Evolutionary conservation across 805 yeast genomes (phyloP).

Genomic region (Candida peoriensis): DNA sequence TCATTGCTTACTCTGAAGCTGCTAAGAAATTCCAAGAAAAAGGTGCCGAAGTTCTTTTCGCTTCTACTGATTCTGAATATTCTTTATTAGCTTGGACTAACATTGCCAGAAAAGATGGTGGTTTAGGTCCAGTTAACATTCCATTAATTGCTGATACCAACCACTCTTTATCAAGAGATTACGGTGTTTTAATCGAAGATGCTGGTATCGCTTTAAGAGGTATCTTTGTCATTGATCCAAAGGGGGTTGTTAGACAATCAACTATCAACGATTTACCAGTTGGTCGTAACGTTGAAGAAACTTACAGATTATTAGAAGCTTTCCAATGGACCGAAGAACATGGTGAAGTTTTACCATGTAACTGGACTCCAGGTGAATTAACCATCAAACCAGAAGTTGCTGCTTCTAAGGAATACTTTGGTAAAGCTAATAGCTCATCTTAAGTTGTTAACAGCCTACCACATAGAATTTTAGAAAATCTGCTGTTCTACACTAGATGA

Average conservation of each 20-base stretch:
- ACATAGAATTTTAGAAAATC: too few relatives aligned
- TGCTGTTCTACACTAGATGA: too few relatives aligned
- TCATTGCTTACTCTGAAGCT: constrained; percentile 97
- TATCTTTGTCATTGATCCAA: constrained; percentile 95
- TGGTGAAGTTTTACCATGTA: constrained; percentile 99
- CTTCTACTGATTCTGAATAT: constrained; percentile 98
- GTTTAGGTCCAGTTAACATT: constrained; percentile 90
- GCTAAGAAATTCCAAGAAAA: constrained; percentile 82
- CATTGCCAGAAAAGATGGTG: constrained; percentile 95
- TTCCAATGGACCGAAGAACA: constrained; percentile 99
- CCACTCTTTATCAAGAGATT: constrained; percentile 91
- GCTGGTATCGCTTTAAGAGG: constrained; percentile 98
- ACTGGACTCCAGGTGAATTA: constrained; percentile 96
- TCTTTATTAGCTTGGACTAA: constrained; percentile 98
- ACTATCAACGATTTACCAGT: constrained; percentile 99
- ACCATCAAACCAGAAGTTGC: constrained; percentile 82
- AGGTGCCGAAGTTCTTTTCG: constrained; percentile 85
- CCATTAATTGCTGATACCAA: constrained; percentile 96
- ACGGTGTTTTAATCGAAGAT: constrained; percentile 96
- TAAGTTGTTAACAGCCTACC: too few relatives aligned
- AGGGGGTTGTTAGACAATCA: constrained; percentile 90
- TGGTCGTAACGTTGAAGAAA: constrained; percentile 98
- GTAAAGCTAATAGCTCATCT: constrained; percentile 56
- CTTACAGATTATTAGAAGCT: constrained; percentile 95
- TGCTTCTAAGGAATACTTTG: constrained; percentile 76